phyloP scores from a whole-genome alignment of 1,284 basidiomycete genomes.

The Ganoderma meredithae region DNA sequence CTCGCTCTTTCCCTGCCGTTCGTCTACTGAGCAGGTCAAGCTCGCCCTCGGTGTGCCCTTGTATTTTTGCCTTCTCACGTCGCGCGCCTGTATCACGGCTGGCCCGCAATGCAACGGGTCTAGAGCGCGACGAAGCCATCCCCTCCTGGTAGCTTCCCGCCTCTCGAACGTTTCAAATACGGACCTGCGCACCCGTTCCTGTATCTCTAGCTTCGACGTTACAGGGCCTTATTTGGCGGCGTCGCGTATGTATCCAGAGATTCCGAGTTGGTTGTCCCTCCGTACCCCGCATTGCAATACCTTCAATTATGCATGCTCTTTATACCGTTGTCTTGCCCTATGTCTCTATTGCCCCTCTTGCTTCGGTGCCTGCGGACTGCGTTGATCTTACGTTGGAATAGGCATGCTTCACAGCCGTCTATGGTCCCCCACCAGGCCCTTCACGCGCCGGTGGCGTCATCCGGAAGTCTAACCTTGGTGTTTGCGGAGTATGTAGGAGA shows the following conservation, averaged over 20 bases:
- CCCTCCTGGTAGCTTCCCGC: not conserved
- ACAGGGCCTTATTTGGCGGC: not conserved
- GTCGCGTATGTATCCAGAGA: not conserved
- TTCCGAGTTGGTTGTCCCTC: not conserved
- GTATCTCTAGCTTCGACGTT: not conserved
- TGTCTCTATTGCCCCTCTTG: too few species aligned
- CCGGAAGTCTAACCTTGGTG: constrained; percentile 84
- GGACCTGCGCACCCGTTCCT: not conserved
- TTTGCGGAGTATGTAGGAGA: constrained; percentile 95
- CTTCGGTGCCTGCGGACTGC: not conserved
- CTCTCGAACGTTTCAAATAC: not conserved
- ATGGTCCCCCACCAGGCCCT: constrained; percentile 83
- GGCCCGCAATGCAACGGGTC: not conserved
- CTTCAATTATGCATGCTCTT: not conserved
- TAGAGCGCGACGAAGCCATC: not conserved
- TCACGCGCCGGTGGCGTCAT: constrained; percentile 57
- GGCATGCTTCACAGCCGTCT: constrained; percentile 96
- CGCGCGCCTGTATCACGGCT: constrained; percentile 9
- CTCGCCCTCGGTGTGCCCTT: not conserved
- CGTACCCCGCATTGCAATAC: not conserved
- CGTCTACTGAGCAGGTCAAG: not conserved
- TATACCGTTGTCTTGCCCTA: not conserved
- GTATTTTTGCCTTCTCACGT: constrained; percentile 14
- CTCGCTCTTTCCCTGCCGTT: not conserved
- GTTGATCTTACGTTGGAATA: constrained; percentile 41